A percentile compares a stretch with the other conserved stretches of the same genome.
These are phyloP conservation scores for Thelonectria olida DNA, from an alignment of 2,329 filamentous ascomycete species.

Conservation along the genomic window DNA sequence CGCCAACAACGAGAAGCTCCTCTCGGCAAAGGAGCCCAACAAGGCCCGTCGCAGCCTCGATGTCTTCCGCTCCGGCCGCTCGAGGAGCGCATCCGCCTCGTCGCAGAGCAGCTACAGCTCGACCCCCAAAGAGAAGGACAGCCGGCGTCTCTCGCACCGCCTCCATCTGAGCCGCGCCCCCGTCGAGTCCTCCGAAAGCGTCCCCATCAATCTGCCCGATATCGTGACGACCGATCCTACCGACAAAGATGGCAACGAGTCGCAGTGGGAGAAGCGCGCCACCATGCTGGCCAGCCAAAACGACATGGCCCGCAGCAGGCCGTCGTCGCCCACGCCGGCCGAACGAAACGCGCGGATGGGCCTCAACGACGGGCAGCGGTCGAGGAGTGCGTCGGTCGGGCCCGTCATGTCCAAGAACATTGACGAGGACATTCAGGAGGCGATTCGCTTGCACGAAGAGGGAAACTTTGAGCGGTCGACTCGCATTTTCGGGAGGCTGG, in stretches of 20 bases:
- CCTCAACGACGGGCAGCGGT: constrained; percentile 24
- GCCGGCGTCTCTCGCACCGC: constrained; percentile 71
- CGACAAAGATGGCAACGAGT: constrained; percentile 64
- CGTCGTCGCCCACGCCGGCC: constrained; percentile 48
- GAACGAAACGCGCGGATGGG: constrained; percentile 42
- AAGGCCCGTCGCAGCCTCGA: constrained; percentile 55
- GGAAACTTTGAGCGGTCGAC: constrained; percentile 84
- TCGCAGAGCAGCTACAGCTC: constrained; percentile 50
- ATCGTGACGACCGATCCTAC: constrained; percentile 63
- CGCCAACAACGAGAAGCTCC: constrained; percentile 43
- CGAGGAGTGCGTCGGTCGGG: constrained; percentile 31
- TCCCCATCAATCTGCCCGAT: constrained; percentile 82
- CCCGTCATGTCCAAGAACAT: constrained; percentile 60
- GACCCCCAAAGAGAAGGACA: constrained; percentile 43
- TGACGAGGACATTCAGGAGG: constrained; percentile 86
- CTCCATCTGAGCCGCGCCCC: constrained; percentile 71
- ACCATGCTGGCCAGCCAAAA: constrained; percentile 82
- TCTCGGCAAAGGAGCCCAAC: constrained; percentile 42
- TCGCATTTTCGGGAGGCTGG: constrained; percentile 83
- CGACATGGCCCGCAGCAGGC: constrained; percentile 56
- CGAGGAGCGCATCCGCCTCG: constrained; percentile 58
- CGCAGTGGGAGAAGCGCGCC: constrained; percentile 91
- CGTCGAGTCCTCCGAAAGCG: constrained; percentile 72
- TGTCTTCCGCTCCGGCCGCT: constrained; percentile 56
- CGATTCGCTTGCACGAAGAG: constrained; percentile 90